Conservation (phyloP, 352 stramenopile species). For the Peronospora destructor region DNA sequence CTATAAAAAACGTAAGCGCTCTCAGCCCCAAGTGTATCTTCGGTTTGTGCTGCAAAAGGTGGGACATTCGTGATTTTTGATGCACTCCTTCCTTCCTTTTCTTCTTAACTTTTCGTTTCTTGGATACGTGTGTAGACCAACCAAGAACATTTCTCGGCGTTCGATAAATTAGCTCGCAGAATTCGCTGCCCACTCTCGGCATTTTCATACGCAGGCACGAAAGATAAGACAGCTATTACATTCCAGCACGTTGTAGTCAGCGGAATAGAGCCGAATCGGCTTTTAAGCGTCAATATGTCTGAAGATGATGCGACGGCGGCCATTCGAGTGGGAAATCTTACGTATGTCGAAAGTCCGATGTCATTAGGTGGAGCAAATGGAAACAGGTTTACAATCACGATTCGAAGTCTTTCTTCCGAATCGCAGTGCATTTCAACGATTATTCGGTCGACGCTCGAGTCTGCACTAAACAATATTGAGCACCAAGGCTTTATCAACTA, state of each 20-base stretch:
- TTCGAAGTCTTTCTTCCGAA: slow-evolving; percentile 32
- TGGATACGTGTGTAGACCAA: slow-evolving; percentile 38
- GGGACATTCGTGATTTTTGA: neutral
- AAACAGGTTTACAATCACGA: slow-evolving; percentile 59
- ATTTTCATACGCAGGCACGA: slow-evolving; percentile 64
- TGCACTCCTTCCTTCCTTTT: neutral
- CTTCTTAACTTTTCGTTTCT: neutral
- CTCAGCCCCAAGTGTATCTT: slow-evolving; percentile 40
- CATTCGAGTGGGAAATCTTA: slow-evolving; percentile 43
- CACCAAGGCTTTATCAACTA: slow-evolving; percentile 66
- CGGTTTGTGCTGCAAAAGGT: slow-evolving; percentile 72
- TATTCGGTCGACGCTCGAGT: slow-evolving; percentile 16
- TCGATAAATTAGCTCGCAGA: slow-evolving; percentile 44
- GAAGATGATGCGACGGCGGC: slow-evolving; percentile 5
- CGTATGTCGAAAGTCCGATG: slow-evolving; percentile 47
- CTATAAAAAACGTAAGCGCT: slow-evolving; percentile 68
- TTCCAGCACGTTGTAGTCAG: slow-evolving; percentile 58
- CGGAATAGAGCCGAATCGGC: slow-evolving; percentile 32
- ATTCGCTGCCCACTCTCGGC: slow-evolving; percentile 43
- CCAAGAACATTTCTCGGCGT: slow-evolving; percentile 61
- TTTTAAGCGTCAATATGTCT: slow-evolving; percentile 35
- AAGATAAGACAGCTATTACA: slow-evolving; percentile 71
- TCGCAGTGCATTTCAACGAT: slow-evolving; percentile 1
- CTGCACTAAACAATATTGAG: slow-evolving; percentile 27
- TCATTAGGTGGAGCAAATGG: slow-evolving; percentile 43